phyloP scores from a whole-genome alignment of 2,329 filamentous ascomycete species.

The Pyrenochaeta sp. region DNA sequence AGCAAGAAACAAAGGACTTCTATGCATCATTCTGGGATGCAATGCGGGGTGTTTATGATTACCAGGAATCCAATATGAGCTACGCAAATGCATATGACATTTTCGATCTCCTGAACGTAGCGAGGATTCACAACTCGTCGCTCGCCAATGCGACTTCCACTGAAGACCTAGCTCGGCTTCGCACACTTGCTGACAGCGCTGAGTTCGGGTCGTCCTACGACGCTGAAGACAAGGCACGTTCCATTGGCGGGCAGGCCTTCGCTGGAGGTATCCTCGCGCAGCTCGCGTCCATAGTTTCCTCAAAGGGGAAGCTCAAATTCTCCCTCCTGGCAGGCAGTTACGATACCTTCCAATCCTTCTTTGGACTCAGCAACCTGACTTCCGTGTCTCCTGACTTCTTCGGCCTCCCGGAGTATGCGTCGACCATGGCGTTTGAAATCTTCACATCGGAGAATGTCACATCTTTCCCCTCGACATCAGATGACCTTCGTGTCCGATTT shows the following conservation, averaged over 20 bases:
- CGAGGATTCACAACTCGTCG: slow-evolving; percentile 57
- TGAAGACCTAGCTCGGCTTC: slow-evolving; percentile 16
- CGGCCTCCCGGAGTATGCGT: slow-evolving; percentile 58
- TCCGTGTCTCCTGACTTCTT: slow-evolving; percentile 48
- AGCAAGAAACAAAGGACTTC: slow-evolving; percentile 50
- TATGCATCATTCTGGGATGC: slow-evolving; percentile 54
- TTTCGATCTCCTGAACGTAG: slow-evolving; percentile 63
- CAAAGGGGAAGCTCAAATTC: slow-evolving; percentile 39
- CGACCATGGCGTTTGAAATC: slow-evolving; percentile 62
- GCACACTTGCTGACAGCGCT: slow-evolving; percentile 13
- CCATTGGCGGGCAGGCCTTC: slow-evolving; percentile 50
- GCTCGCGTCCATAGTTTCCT: slow-evolving; percentile 40
- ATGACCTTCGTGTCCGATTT: slow-evolving; percentile 61
- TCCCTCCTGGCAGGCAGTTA: slow-evolving; percentile 58
- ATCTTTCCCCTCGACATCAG: slow-evolving; percentile 48
- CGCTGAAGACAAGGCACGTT: slow-evolving; percentile 27
- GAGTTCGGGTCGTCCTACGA: slow-evolving; percentile 14
- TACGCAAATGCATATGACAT: slow-evolving; percentile 63
- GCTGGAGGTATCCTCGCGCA: slow-evolving; percentile 43
- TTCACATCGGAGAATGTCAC: slow-evolving; percentile 45
- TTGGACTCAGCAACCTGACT: slow-evolving; percentile 56
- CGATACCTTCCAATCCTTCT: slow-evolving; percentile 60
- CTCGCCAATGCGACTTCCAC: slow-evolving; percentile 25
- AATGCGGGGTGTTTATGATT: slow-evolving; percentile 48
- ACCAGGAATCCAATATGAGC: slow-evolving; percentile 50